Conservation (phyloP, 306 rosid genomes). For the Astragalus glycyphyllos region DNA sequence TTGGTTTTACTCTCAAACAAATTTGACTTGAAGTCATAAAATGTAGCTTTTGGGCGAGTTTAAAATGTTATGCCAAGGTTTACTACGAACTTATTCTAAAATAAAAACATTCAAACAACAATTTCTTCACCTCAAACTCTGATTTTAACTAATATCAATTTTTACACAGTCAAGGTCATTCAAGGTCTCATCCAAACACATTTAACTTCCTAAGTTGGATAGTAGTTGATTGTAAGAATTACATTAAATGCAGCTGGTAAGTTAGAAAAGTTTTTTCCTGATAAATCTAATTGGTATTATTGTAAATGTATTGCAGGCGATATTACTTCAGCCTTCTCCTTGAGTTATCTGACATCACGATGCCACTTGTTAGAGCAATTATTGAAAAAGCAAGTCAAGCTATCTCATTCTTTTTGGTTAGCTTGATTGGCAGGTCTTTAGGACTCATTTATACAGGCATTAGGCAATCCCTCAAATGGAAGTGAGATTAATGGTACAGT, state of each 20-base stretch:
- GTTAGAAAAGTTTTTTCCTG: not conserved
- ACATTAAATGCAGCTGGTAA: too few relatives aligned
- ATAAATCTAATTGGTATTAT: constrained; percentile 26
- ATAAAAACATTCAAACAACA: not conserved
- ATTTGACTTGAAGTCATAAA: not conserved
- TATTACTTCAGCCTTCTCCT: constrained; percentile 93
- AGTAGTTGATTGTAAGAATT: constrained; percentile 6
- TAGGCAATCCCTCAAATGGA: constrained; percentile 88
- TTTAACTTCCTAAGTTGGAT: constrained; percentile 8
- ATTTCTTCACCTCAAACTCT: not conserved
- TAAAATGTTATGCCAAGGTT: not conserved
- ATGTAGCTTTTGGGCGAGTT: not conserved
- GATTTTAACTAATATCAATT: too few relatives aligned
- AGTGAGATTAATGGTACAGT: constrained; percentile 55
- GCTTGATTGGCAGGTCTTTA: constrained; percentile 90
- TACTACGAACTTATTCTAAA: too few relatives aligned
- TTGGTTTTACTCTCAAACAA: not conserved
- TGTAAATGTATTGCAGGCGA: constrained; percentile 64
- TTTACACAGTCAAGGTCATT: not conserved
- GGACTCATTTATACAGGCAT: constrained; percentile 95
- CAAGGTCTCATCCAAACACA: not conserved
- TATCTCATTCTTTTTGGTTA: constrained; percentile 79
- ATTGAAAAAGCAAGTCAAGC: constrained; percentile 76
- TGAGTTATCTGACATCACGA: constrained; percentile 83
- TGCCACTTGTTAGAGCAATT: constrained; percentile 75